Conservation (phyloP, 202 grass and related monocot species). For the Schoenoplectus tabernaemontani region DNA sequence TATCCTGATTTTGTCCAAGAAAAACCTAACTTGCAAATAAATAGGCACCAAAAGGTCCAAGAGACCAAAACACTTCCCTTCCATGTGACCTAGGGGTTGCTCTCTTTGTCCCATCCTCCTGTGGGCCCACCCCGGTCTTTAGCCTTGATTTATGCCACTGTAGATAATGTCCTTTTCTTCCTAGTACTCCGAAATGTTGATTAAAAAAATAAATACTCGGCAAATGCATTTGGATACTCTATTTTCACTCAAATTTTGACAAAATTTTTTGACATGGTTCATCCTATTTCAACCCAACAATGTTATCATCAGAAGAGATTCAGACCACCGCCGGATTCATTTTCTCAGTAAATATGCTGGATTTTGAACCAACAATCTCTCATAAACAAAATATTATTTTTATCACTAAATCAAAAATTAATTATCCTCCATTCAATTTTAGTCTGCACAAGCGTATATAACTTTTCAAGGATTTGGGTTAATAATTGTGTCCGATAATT, state of each 20-base stretch:
- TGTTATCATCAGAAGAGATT: neutral
- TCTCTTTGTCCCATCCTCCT: neutral
- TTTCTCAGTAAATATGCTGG: too few species aligned
- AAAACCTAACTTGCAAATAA: slow-evolving; percentile 6
- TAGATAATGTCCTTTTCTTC: neutral
- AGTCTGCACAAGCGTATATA: too few species aligned
- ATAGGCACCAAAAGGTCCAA: neutral
- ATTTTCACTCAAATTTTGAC: neutral
- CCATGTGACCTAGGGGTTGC: slow-evolving; percentile 22
- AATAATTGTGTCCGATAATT: neutral
- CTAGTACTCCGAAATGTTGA: neutral
- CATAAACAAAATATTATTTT: too few species aligned
- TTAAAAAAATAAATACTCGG: neutral
- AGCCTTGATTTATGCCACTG: neutral
- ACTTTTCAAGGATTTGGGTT: too few species aligned
- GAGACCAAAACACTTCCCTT: neutral
- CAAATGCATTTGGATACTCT: neutral
- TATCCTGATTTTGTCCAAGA: neutral
- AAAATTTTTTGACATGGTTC: too few species aligned
- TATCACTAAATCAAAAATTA: too few species aligned
- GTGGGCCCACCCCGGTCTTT: neutral
- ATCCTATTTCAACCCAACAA: neutral
- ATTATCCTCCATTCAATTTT: too few species aligned
- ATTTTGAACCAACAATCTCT: too few species aligned
- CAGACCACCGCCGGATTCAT: too few species aligned